phyloP scores from a whole-genome alignment of 1,139 yeast species.

The Diutina rugosa region DNA sequence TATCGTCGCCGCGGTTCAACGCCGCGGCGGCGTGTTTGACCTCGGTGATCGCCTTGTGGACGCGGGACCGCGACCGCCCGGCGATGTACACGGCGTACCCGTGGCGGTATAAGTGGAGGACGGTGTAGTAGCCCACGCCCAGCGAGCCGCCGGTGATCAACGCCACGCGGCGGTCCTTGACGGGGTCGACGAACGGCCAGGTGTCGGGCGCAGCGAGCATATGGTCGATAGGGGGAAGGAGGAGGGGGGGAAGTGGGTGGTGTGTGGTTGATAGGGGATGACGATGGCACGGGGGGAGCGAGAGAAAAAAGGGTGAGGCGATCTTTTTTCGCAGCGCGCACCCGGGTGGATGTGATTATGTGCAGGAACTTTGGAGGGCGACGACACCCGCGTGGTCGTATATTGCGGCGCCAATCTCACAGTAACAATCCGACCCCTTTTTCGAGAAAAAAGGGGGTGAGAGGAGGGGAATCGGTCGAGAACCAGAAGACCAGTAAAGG shows the following conservation, averaged over 20 bases:
- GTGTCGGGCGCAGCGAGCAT: background rate
- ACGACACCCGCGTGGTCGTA: too few species aligned
- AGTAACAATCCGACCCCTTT: too few species aligned
- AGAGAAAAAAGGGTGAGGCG: background rate
- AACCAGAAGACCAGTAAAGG: too few species aligned
- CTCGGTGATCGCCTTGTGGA: conserved; percentile 42
- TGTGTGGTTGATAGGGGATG: background rate
- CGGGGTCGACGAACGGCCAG: conserved; percentile 20
- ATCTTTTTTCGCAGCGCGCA: background rate
- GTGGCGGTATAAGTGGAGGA: conserved; percentile 61
- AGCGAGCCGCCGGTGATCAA: conserved; percentile 71
- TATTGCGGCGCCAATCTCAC: too few species aligned
- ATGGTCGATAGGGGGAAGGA: background rate
- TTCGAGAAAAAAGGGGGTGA: too few species aligned
- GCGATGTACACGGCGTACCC: conserved; percentile 67
- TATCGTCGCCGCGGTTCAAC: background rate
- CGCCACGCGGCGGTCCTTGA: conserved; percentile 40
- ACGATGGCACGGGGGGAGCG: background rate
- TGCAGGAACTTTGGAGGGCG: background rate
- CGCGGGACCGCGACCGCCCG: conserved; percentile 48
- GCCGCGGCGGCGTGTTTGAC: background rate
- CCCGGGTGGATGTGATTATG: background rate
- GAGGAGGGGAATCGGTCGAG: too few species aligned
- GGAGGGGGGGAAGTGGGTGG: background rate
- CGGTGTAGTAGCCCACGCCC: conserved; percentile 73